Conservation (phyloP, 2,329 filamentous ascomycete species). For the Thelonectria discophora region DNA sequence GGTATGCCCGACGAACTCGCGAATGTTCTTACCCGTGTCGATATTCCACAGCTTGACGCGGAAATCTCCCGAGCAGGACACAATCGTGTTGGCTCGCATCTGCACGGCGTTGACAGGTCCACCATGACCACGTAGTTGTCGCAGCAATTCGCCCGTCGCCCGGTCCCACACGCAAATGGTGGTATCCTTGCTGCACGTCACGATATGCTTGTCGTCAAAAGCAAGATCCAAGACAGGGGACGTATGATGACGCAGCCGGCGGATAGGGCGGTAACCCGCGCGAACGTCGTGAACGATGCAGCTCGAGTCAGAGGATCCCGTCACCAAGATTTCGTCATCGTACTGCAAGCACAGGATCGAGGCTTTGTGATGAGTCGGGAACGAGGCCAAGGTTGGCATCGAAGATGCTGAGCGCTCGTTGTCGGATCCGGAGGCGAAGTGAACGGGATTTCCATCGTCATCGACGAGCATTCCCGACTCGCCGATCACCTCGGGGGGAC, state of each 20-base stretch:
- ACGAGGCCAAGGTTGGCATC: constrained; percentile 64
- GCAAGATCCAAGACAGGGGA: constrained; percentile 94
- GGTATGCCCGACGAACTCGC: constrained; percentile 89
- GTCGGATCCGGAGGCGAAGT: constrained; percentile 65
- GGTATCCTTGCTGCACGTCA: constrained; percentile 96
- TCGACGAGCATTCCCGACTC: constrained; percentile 61
- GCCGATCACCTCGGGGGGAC: constrained; percentile 73
- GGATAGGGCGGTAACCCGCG: constrained; percentile 80
- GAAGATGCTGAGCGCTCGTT: constrained; percentile 57
- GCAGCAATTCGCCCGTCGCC: constrained; percentile 76
- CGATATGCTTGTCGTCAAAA: constrained; percentile 90
- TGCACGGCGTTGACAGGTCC: constrained; percentile 98
- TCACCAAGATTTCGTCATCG: constrained; percentile 91
- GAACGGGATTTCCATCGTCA: constrained; percentile 59
- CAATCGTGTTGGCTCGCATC: constrained; percentile 89
- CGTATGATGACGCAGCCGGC: constrained; percentile 78
- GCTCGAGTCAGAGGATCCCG: constrained; percentile 89
- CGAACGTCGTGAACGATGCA: constrained; percentile 92
- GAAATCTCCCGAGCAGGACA: constrained; percentile 94
- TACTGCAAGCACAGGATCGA: constrained; percentile 97
- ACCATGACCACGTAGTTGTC: constrained; percentile 83
- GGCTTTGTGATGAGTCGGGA: constrained; percentile 79
- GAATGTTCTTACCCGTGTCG: constrained; percentile 84
- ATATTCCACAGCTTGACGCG: constrained; percentile 96
- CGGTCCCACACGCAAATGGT: constrained; percentile 96